Evolutionary conservation across 345 rosid genomes (phyloP).

Genomic region (Rhodamnia rubescens): DNA sequence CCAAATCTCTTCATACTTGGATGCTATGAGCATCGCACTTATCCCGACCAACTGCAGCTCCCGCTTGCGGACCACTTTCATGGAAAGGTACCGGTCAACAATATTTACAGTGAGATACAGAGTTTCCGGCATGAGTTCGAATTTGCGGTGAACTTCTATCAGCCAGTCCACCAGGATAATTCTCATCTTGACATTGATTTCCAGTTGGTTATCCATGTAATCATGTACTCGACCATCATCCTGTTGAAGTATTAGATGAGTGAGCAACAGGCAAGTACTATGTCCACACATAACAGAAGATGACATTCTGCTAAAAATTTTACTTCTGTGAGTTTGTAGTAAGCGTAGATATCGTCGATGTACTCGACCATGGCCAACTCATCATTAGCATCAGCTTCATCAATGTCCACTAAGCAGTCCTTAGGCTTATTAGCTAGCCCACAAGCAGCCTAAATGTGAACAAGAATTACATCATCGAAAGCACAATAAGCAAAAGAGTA

Average conservation of each 20-base stretch:
- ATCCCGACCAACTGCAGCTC: constrained; percentile 82
- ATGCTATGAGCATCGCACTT: constrained; percentile 77
- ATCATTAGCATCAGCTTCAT: constrained; percentile 47
- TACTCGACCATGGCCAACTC: constrained; percentile 80
- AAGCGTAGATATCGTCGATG: constrained; percentile 80
- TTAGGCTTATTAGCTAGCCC: constrained; percentile 32
- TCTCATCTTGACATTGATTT: constrained; percentile 77
- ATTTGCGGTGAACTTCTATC: constrained; percentile 73
- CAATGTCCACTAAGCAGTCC: constrained; percentile 33
- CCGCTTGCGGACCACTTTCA: constrained; percentile 45
- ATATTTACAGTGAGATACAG: constrained; percentile 69
- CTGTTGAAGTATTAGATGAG: constrained; percentile 7
- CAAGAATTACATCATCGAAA: neutral
- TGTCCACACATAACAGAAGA: neutral
- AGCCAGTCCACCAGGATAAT: constrained; percentile 82
- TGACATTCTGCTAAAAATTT: neutral
- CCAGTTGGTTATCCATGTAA: constrained; percentile 66
- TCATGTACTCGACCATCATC: constrained; percentile 40
- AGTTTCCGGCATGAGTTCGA: constrained; percentile 79
- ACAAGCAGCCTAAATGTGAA: constrained; percentile 34
- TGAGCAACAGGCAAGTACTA: neutral
- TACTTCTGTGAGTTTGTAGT: constrained; percentile 61
- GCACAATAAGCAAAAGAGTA: neutral
- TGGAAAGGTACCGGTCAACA: constrained; percentile 65
- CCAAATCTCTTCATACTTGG: constrained; percentile 97